Evolutionary conservation across 176 grass and related monocot species (phyloP), one percentile per base, ranked within the genome.

Genomic region (Thalia dealbata): DNA sequence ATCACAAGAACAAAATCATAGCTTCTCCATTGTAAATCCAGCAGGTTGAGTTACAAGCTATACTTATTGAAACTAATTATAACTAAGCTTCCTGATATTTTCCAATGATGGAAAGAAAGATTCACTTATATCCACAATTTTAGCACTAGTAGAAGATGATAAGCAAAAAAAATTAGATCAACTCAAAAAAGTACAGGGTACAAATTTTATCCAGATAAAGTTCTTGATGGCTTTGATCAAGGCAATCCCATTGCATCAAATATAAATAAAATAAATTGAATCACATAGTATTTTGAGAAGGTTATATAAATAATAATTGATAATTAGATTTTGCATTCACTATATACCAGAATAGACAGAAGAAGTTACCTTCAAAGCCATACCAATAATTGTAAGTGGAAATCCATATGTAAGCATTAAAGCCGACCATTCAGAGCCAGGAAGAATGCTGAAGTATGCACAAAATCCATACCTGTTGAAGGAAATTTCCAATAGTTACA

Each of bases 381-480:
- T 93, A 79, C 95, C 95, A 27, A 97, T 97, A 81, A 97, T 91
- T 59, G 83, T 74, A 71, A 97, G 85, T 72, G 95, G 95, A 84
- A 97, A 97, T 38, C 95, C 95, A 43, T 97, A 97, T 29, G 95
- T 97, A 12, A 97, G 85, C 77, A 97, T 88, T 59, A 97, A 55
- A 46, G 95, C 95, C 15, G 95, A 97, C 90, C 95, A 97, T 63
- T 93, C 95, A 0, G 95, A 97, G 27, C 90, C 95, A 16, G 95
- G 87, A n/a, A 97, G 79, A 75, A 97, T 79, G 75, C 70, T 91
- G 87, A 97, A 97, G 83, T 97, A 97, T 67, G 95, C 91, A 52
- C 90, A 87, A 35, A 97, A 97, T 75, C 95, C 95, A 74, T 97
- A 97, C 60, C 95, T 97, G 78, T 54, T 25, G 73, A 16, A 29